Evolutionary conservation across 805 yeast species (phyloP).

Genomic region (Blastobotrys terrestris): DNA sequence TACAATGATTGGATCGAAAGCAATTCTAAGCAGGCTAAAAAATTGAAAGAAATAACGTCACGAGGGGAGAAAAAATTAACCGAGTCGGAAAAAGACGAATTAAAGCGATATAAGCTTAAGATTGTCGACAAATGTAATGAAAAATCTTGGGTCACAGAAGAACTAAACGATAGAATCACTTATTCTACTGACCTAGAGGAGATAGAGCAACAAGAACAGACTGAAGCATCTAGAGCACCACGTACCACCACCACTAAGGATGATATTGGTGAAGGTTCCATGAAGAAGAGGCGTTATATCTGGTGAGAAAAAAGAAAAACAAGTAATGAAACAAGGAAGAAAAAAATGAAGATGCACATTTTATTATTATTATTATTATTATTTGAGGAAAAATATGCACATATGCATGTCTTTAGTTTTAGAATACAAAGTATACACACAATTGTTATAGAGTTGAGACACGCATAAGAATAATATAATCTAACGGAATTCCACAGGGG

Average conservation of each 20-base stretch:
- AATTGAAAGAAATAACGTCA: neutral
- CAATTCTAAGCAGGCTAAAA: neutral
- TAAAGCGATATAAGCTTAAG: neutral
- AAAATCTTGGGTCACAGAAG: neutral
- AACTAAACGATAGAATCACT: neutral
- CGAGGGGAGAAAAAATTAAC: neutral
- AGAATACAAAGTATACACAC: neutral
- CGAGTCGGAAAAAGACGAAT: no score
- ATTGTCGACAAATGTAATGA: neutral
- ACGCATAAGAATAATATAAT: neutral
- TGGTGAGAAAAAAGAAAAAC: neutral
- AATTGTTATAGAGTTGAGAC: neutral
- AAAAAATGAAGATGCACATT: neutral
- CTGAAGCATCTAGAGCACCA: neutral
- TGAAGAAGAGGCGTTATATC: neutral
- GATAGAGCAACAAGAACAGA: neutral
- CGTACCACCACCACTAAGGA: no score
- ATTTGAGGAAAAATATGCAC: neutral
- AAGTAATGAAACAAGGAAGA: neutral
- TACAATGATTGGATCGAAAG: slow-evolving; percentile 4
- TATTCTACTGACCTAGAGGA: neutral
- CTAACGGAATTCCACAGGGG: slow-evolving; percentile 25
- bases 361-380: neutral
- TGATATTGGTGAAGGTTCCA: neutral
- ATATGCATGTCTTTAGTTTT: neutral